Conservation (phyloP, 192 early-diverging fungal species). For the Coemansia sp. region DNA sequence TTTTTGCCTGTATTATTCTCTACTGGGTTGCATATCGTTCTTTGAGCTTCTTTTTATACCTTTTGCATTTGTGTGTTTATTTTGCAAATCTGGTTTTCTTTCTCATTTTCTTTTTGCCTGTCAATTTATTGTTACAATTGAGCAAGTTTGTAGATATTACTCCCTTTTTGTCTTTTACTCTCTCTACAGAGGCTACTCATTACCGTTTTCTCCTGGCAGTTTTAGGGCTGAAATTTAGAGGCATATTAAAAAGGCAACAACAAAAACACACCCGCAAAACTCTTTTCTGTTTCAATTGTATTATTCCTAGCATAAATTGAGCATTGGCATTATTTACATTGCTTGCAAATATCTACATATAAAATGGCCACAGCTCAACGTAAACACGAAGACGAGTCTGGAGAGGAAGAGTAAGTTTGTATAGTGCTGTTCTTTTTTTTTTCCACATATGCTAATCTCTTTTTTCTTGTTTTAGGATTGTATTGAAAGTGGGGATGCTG, state of each 20-base stretch:
- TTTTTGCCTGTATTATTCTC: not conserved
- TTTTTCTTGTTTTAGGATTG: constrained; percentile 53
- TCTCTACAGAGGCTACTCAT: constrained; percentile 1
- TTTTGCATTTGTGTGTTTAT: constrained; percentile 1
- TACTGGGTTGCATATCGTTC: not conserved
- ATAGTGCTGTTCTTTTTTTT: constrained; percentile 11
- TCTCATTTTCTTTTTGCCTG: constrained; percentile 6
- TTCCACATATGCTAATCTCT: not conserved
- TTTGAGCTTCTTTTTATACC: constrained; percentile 3
- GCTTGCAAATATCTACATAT: not conserved
- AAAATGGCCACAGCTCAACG: constrained; percentile 20
- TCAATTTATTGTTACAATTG: not conserved
- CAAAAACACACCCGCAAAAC: too few species aligned
- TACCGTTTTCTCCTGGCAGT: not conserved
- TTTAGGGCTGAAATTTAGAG: too few species aligned
- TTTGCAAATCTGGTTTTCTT: constrained; percentile 5
- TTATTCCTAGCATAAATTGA: constrained; percentile 6
- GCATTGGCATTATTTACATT: constrained; percentile 7
- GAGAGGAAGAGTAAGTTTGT: constrained; percentile 43
- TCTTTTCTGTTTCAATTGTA: constrained; percentile 7
- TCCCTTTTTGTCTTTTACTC: constrained; percentile 7
- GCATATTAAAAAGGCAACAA: not conserved
- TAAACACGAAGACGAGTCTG: constrained; percentile 27
- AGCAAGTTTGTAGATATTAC: not conserved
- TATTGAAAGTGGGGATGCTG: constrained; percentile 94